A percentile compares a stretch with the other conserved stretches of the same genome.
Evolutionary conservation across 371 early-diverging fungal genomes (phyloP).

Genomic region (Massospora cicadina): DNA sequence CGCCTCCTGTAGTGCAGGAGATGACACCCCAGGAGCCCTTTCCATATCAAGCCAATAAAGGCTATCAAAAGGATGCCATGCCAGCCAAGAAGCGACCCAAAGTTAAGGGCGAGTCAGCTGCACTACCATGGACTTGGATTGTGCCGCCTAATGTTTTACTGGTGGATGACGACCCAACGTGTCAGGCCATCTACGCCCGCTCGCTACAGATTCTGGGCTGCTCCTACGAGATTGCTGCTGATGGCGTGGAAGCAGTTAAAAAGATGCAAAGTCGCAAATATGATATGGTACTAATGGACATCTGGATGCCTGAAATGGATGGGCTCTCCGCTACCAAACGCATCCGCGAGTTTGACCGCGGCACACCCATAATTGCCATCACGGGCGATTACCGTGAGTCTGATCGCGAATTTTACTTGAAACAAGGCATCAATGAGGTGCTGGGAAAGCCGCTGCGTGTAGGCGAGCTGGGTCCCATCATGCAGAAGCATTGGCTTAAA

Average conservation of each 20-base stretch:
- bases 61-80: background rate
- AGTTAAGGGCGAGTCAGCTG: background rate
- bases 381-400: slow-evolving; percentile 47
- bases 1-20: background rate
- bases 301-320: slow-evolving; percentile 57
- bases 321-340: slow-evolving; percentile 40
- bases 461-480: background rate
- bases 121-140: slow-evolving; percentile 24
- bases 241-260: slow-evolving; percentile 51
- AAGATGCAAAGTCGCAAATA: slow-evolving; percentile 41
- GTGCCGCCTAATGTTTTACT: slow-evolving; percentile 48
- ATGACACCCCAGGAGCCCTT: background rate
- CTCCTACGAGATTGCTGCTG: slow-evolving; percentile 46
- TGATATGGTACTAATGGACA: slow-evolving; percentile 66
- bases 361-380: slow-evolving; percentile 63
- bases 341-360: slow-evolving; percentile 51
- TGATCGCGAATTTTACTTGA: slow-evolving; percentile 48
- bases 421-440: slow-evolving; percentile 65
- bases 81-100: background rate
- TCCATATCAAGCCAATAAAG: background rate
- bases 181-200: slow-evolving; percentile 39
- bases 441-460: slow-evolving; percentile 52
- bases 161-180: slow-evolving; percentile 59
- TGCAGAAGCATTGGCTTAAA: slow-evolving; percentile 10
- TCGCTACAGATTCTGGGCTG: slow-evolving; percentile 48